Percentiles rank a stretch among this genome's conserved stretches.
These are phyloP conservation scores for Malbranchea zuffiana DNA, from an alignment of 2,329 filamentous ascomycete genomes.

Conservation along the genomic window DNA sequence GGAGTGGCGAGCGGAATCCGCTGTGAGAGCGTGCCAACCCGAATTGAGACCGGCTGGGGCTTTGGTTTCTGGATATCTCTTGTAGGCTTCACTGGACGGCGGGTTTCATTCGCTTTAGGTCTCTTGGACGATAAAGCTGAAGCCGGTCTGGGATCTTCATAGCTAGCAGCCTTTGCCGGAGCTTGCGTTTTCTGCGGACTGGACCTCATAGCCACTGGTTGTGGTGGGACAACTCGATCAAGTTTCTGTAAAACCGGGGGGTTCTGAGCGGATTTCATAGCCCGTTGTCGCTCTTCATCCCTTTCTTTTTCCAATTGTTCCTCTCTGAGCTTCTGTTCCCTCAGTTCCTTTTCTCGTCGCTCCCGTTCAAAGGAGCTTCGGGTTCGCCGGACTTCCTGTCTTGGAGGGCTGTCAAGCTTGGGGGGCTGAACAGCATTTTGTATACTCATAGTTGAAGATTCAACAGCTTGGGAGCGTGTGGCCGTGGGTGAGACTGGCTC, in stretches of 20 bases:
- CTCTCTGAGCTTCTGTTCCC: slow-evolving; percentile 22
- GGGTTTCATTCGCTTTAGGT: slow-evolving; percentile 26
- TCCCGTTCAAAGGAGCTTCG: slow-evolving; percentile 50
- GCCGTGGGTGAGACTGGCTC: slow-evolving; percentile 41
- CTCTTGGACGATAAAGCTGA: too few species aligned
- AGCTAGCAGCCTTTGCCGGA: slow-evolving; percentile 22
- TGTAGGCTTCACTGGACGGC: slow-evolving; percentile 35
- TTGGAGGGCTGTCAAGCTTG: slow-evolving; percentile 23
- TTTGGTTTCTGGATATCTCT: slow-evolving; percentile 37
- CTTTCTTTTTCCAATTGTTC: slow-evolving; percentile 25
- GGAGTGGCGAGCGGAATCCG: slow-evolving; percentile 41
- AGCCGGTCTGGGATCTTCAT: slow-evolving; percentile 22
- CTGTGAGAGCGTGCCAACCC: slow-evolving; percentile 39
- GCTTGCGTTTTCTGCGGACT: slow-evolving; percentile 20
- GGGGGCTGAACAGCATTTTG: slow-evolving; percentile 17
- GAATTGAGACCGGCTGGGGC: slow-evolving; percentile 39
- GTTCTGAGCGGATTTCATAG: slow-evolving; percentile 26
- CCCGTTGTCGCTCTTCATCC: slow-evolving; percentile 26
- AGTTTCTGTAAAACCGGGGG: slow-evolving; percentile 26
- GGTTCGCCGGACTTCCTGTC: slow-evolving; percentile 39
- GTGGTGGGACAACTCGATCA: slow-evolving; percentile 18
- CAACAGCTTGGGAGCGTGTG: slow-evolving; percentile 21
- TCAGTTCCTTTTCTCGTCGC: slow-evolving; percentile 22
- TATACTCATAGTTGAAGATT: slow-evolving; percentile 20
- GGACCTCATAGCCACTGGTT: slow-evolving; percentile 13